Evolutionary conservation across 305 asterid species (phyloP).

Genomic region (Solanum aculeatissimum): DNA sequence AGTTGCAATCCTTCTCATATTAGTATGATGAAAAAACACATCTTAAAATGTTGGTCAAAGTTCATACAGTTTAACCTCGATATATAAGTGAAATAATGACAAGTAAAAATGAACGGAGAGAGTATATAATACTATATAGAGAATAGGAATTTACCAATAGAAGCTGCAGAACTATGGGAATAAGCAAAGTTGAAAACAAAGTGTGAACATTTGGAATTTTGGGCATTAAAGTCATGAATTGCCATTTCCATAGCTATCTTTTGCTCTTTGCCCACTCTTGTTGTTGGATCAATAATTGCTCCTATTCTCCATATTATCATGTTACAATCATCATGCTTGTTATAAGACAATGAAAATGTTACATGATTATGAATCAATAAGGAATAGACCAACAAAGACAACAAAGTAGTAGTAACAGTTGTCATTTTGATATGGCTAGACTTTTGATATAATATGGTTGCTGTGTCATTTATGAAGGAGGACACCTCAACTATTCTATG

Average conservation of each 20-base stretch:
- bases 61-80: no score
- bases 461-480: not conserved
- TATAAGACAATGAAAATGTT: not conserved
- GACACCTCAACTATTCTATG: no score
- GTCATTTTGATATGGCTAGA: not conserved
- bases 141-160: slow-evolving; percentile 18
- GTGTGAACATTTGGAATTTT: slow-evolving; percentile 13
- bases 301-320: slow-evolving; percentile 8
- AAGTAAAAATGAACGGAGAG: not conserved
- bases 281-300: slow-evolving; percentile 24
- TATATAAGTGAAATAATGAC: no score
- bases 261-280: slow-evolving; percentile 44
- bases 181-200: slow-evolving; percentile 19
- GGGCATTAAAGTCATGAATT: slow-evolving; percentile 11
- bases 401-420: not conserved
- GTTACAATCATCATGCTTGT: not conserved
- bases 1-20: no score
- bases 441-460: not conserved
- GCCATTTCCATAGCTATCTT: slow-evolving; percentile 42
- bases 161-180: slow-evolving; percentile 22
- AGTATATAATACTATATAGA: not conserved
- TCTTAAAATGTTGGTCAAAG: no score
- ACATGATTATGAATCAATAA: not conserved
- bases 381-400: not conserved
- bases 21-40: no score